Conservation (phyloP, 2,329 filamentous ascomycete genomes). For the Ophiostoma sp. region DNA sequence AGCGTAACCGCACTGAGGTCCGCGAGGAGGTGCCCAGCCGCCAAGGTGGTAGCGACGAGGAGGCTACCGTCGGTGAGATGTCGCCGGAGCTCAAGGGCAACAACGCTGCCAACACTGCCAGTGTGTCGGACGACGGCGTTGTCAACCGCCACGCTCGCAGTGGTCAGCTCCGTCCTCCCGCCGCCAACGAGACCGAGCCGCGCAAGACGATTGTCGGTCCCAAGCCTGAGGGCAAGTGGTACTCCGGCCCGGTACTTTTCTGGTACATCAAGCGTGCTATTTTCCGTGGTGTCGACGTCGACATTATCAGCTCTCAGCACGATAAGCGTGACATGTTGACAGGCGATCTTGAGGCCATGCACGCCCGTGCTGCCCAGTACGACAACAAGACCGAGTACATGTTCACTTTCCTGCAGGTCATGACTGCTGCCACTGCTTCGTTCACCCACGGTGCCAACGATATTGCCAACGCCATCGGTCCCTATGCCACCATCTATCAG, state of each 20-base stretch:
- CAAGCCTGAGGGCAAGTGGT: slow-evolving; percentile 47
- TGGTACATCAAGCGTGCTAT: slow-evolving; percentile 48
- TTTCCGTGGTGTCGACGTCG: slow-evolving; percentile 50
- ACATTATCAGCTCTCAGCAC: slow-evolving; percentile 42
- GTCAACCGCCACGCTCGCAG: neutral
- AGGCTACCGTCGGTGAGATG: neutral
- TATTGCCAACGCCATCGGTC: slow-evolving; percentile 62
- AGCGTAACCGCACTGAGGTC: slow-evolving; percentile 26
- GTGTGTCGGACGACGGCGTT: neutral
- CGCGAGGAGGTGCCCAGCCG: neutral
- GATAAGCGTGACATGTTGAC: slow-evolving; percentile 45
- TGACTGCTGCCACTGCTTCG: slow-evolving; percentile 62
- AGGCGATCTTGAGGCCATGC: slow-evolving; percentile 55
- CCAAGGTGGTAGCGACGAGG: slow-evolving; percentile 29
- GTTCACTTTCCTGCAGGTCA: slow-evolving; percentile 60
- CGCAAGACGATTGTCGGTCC: slow-evolving; percentile 39
- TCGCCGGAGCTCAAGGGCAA: slow-evolving; percentile 12
- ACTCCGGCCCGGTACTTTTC: slow-evolving; percentile 44
- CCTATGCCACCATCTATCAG: slow-evolving; percentile 62
- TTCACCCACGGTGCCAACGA: slow-evolving; percentile 69
- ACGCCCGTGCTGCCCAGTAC: slow-evolving; percentile 59
- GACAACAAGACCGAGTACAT: slow-evolving; percentile 63
- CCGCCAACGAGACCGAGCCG: neutral
- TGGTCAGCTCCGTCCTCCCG: neutral
- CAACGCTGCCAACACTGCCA: neutral